A percentile compares a stretch with the other conserved stretches of the same genome.
These are phyloP conservation scores for Gremmenia infestans DNA, from an alignment of 2,329 filamentous ascomycete species.

Conservation along the genomic window DNA sequence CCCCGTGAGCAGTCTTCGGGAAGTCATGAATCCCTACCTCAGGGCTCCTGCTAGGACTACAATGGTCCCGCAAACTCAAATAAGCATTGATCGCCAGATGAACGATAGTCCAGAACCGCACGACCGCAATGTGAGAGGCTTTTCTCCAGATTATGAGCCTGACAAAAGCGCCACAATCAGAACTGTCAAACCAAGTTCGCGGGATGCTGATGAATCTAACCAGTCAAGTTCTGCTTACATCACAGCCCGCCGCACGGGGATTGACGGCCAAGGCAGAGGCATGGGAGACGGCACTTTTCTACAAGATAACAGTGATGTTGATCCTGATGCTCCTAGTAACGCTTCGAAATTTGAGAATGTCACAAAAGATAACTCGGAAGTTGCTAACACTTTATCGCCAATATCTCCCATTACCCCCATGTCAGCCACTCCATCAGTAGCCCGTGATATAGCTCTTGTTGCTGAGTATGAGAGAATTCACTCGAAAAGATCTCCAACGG, in stretches of 20 bases:
- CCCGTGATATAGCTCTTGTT: constrained; percentile 27
- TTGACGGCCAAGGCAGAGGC: constrained; percentile 25
- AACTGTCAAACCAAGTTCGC: constrained; percentile 48
- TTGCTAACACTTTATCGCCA: neutral
- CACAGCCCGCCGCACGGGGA: constrained; percentile 6
- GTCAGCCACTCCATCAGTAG: constrained; percentile 16
- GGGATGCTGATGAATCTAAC: constrained; percentile 15
- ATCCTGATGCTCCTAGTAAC: constrained; percentile 35
- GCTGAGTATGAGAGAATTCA: constrained; percentile 27
- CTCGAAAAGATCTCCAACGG: constrained; percentile 21
- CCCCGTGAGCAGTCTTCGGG: constrained; percentile 73
- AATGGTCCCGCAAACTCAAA: constrained; percentile 15
- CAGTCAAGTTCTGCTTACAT: constrained; percentile 13
- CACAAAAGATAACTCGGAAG: constrained; percentile 8
- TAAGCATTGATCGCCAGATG: constrained; percentile 19
- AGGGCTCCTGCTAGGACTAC: constrained; percentile 22
- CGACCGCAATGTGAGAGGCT: constrained; percentile 44
- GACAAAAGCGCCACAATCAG: constrained; percentile 68
- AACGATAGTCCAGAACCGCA: constrained; percentile 20
- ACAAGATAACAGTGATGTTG: constrained; percentile 48
- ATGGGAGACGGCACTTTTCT: constrained; percentile 43
- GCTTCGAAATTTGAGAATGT: constrained; percentile 14
- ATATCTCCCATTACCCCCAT: constrained; percentile 3
- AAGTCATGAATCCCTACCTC: constrained; percentile 84
- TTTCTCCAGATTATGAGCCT: constrained; percentile 72